These are phyloP conservation scores for Podospora conica DNA, from an alignment of 495 filamentous ascomycete genomes.

Conservation along the genomic window DNA sequence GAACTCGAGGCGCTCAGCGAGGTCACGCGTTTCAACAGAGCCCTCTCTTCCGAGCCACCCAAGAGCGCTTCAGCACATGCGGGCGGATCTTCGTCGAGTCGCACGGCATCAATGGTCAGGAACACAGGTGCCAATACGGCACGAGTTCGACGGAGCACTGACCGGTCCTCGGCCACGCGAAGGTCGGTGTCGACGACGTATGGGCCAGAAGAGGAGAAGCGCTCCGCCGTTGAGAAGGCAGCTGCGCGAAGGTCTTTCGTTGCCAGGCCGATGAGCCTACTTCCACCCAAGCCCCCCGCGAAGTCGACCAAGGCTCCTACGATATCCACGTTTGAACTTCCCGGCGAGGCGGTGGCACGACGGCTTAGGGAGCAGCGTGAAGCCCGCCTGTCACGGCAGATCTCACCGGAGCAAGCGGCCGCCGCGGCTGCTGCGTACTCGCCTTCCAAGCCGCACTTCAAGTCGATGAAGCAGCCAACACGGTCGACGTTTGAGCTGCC, in stretches of 20 bases:
- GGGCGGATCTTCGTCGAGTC: constrained; percentile 5
- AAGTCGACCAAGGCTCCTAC: constrained; percentile 60
- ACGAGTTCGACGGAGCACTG: constrained; percentile 20
- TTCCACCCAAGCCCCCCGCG: constrained; percentile 38
- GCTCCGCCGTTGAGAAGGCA: constrained; percentile 12
- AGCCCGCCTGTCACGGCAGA: constrained; percentile 37
- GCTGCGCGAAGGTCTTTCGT: constrained; percentile 18
- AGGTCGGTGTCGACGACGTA: constrained; percentile 32
- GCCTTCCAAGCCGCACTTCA: constrained; percentile 38
- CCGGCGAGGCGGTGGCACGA: constrained; percentile 63
- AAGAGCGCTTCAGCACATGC: background rate
- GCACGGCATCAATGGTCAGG: constrained; percentile 15
- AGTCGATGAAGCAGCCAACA: constrained; percentile 57
- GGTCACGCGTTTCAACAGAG: constrained; percentile 35
- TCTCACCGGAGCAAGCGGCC: constrained; percentile 26
- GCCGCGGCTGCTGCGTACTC: constrained; percentile 23
- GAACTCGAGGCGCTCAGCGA: constrained; percentile 49
- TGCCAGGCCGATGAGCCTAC: constrained; percentile 36
- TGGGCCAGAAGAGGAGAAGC: constrained; percentile 26
- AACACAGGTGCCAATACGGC: constrained; percentile 15
- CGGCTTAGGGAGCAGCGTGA: constrained; percentile 51
- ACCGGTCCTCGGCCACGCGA: constrained; percentile 26
- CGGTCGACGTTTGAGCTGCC: constrained; percentile 63
- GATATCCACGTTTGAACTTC: constrained; percentile 60
- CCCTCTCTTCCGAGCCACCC: constrained; percentile 30